Evolutionary conservation across 2,329 filamentous ascomycete genomes (phyloP), one percentile per base, ranked within the genome.

Genomic region (Fusarium austroafricanum): DNA sequence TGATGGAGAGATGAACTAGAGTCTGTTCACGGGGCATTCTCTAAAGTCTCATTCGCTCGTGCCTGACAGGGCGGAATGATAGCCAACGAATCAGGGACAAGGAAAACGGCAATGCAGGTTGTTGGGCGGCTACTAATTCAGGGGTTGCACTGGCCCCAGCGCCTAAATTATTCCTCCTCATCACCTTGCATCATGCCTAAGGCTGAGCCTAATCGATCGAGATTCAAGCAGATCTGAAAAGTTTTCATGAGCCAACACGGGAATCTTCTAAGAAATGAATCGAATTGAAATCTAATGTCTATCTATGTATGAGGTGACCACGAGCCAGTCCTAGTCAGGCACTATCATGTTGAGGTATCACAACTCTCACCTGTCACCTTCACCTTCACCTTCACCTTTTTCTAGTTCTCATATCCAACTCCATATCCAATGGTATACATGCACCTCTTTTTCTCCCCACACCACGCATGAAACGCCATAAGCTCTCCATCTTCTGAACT

Each of bases 391-490:
- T 37, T 62, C 39, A 52, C 31, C 29, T 17, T 35, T 9, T 18
- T 35, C 29, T 14, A 35, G 18, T 31, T 44, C 26, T 26, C 14
- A 17, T 35, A 70, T 31, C 35, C 23, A 47, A 73, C 31, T 10
- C 53, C 51, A 45, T 75, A 65, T 45, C 73, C 71, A 52, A 77
- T 73, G 37, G 75, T 72, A 47, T 78, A 79, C 75, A 82, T 75
- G 53, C 80, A 82, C 51, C 79, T 68, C 39, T 70, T 76, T 3
- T 64, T 46, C 20, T 70, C 59, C 4, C 40, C 39, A 51, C 80
- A 82, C 58, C 78, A 73, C 10, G 74, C 79, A 45, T 82, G 80
- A 54, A 81, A 82, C 12, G 77, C 77, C 54, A 75, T 46, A 29
- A 79, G 65, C 12, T 71, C 65, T 12, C 75, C 77, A 18, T 75